Evolutionary conservation across 768 basidiomycete species (phyloP).

Genomic region (Ramaria rubella): DNA sequence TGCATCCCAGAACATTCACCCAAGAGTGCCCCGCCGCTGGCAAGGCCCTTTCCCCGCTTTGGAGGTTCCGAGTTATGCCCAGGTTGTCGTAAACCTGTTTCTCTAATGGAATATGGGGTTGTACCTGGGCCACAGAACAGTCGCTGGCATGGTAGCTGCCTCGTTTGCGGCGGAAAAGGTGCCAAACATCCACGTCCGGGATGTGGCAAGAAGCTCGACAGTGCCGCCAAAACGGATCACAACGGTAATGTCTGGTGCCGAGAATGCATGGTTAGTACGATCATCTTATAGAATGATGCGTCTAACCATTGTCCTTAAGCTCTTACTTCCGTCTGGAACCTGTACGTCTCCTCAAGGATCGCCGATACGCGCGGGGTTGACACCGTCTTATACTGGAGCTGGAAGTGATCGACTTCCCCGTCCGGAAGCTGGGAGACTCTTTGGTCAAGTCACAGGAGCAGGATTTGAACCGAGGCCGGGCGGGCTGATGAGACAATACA

Average conservation of each 20-base stretch:
- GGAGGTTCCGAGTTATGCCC: slow-evolving; percentile 61
- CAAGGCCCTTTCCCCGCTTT: slow-evolving; percentile 43
- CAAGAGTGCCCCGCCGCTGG: slow-evolving; percentile 30
- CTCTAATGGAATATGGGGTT: slow-evolving; percentile 79
- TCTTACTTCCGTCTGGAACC: slow-evolving; percentile 41
- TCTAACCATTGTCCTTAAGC: slow-evolving; percentile 30
- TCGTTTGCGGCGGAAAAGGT: slow-evolving; percentile 73
- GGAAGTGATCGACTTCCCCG: slow-evolving; percentile 18
- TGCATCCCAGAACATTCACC: slow-evolving; percentile 34
- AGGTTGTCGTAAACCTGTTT: slow-evolving; percentile 66
- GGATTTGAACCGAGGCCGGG: slow-evolving; percentile 52
- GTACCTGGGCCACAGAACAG: slow-evolving; percentile 80
- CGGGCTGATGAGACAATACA: slow-evolving; percentile 30
- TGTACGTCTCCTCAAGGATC: slow-evolving; percentile 45
- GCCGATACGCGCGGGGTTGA: slow-evolving; percentile 43
- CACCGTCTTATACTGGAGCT: slow-evolving; percentile 42
- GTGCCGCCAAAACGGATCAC: slow-evolving; percentile 67
- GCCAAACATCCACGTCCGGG: slow-evolving; percentile 47
- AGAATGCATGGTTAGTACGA: slow-evolving; percentile 65
- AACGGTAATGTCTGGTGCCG: slow-evolving; percentile 77
- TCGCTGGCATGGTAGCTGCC: slow-evolving; percentile 71
- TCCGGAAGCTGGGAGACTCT: neutral
- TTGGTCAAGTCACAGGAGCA: slow-evolving; percentile 54
- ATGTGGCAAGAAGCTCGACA: slow-evolving; percentile 78
- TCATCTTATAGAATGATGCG: slow-evolving; percentile 7